Evolutionary conservation across 108 stramenopile species (phyloP).

Genomic region (Aurantiochytrium sp.): DNA sequence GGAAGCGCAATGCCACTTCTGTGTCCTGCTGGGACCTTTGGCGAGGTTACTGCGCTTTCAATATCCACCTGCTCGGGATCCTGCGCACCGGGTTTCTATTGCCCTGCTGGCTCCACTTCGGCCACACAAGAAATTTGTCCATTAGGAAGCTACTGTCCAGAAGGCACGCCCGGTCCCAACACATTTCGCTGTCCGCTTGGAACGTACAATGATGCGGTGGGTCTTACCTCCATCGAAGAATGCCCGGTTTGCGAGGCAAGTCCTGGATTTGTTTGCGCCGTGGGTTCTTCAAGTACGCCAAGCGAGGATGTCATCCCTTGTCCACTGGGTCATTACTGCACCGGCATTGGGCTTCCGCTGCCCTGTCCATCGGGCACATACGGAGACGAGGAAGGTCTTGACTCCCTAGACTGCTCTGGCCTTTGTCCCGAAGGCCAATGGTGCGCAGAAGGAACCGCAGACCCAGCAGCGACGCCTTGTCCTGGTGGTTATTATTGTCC

Average conservation of each 20-base stretch:
- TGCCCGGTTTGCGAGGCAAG: not conserved
- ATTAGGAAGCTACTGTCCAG: not conserved
- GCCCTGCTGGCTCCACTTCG: too few relatives aligned
- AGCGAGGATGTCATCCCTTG: not conserved
- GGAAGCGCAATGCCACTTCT: too few relatives aligned
- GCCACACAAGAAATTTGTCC: too few relatives aligned
- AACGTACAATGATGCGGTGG: not conserved
- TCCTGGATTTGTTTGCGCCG: not conserved
- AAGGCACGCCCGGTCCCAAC: not conserved
- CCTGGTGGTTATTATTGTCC: not conserved
- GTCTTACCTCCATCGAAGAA: not conserved
- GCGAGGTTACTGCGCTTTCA: too few relatives aligned
- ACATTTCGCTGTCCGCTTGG: not conserved
- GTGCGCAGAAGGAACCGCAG: not conserved
- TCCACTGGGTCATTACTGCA: not conserved
- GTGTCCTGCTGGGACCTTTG: too few relatives aligned
- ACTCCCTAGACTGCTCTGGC: not conserved
- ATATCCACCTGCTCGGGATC: too few relatives aligned
- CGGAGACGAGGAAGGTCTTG: not conserved
- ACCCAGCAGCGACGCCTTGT: not conserved
- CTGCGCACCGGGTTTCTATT: too few relatives aligned
- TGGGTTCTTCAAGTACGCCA: not conserved
- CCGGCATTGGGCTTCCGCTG: not conserved
- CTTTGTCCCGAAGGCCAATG: not conserved
- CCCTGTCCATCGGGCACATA: not conserved